These are phyloP conservation scores for Phytopythium montanum DNA, from an alignment of 352 stramenopile genomes.

Conservation along the genomic window DNA sequence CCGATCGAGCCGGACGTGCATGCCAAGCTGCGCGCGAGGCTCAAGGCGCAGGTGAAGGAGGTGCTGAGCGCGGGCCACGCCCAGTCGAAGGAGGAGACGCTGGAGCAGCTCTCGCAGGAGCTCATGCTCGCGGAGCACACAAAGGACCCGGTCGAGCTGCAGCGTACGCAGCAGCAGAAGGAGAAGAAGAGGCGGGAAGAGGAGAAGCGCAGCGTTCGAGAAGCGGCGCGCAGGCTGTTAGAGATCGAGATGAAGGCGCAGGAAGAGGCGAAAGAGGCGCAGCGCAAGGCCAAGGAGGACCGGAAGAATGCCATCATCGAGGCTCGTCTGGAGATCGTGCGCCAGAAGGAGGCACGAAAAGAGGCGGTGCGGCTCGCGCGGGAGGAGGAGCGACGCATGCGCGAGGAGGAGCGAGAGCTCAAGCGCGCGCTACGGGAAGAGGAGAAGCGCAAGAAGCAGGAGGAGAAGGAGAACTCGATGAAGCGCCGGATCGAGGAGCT, in stretches of 20 bases:
- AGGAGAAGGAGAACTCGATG: constrained; percentile 72
- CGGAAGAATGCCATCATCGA: constrained; percentile 68
- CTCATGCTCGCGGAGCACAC: constrained; percentile 33
- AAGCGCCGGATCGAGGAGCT: constrained; percentile 72
- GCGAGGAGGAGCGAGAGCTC: constrained; percentile 69
- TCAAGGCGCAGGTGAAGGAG: constrained; percentile 60
- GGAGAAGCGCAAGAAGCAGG: constrained; percentile 62
- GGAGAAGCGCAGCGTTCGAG: constrained; percentile 64
- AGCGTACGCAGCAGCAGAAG: constrained; percentile 24
- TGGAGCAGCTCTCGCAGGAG: constrained; percentile 39
- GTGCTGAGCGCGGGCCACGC: constrained; percentile 22
- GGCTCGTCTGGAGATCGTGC: constrained; percentile 51
- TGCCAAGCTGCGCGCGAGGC: constrained; percentile 45
- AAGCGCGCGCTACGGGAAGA: constrained; percentile 67
- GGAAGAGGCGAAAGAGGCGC: constrained; percentile 69
- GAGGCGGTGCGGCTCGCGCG: constrained; percentile 53
- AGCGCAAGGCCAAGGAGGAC: constrained; percentile 60
- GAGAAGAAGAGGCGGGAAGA: constrained; percentile 59
- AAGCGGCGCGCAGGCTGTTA: constrained; percentile 61
- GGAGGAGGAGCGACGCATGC: constrained; percentile 63
- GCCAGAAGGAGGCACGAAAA: constrained; percentile 67
- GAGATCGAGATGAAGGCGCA: constrained; percentile 79
- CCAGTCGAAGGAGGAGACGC: constrained; percentile 42
- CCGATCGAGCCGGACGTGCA: constrained; percentile 54
- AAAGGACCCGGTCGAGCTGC: constrained; percentile 37